Evolutionary conservation across 768 basidiomycete species (phyloP).

Genomic region (Strobilomyces confusus): DNA sequence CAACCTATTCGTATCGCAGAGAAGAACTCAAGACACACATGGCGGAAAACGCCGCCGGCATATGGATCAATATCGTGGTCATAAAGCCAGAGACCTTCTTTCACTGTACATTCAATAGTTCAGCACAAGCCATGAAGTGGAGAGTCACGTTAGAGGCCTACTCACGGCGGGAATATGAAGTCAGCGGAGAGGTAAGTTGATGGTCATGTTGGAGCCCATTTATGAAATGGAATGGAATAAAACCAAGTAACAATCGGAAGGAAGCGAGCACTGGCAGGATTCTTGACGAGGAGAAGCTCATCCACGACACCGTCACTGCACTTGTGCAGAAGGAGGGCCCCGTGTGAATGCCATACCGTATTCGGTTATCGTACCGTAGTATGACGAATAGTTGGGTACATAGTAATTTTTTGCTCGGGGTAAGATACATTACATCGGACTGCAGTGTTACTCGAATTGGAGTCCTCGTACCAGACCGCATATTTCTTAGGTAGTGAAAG

Average conservation of each 20-base stretch:
- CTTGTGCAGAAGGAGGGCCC: background rate
- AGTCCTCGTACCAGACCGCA: no score
- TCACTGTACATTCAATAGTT: slow-evolving; percentile 47
- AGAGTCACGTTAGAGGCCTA: slow-evolving; percentile 5
- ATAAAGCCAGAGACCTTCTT: slow-evolving; percentile 85
- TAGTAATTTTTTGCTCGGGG: no score
- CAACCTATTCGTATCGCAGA: background rate
- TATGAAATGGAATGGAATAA: slow-evolving; percentile 43
- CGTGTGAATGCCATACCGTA: background rate
- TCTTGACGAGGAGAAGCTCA: slow-evolving; percentile 10
- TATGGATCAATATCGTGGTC: slow-evolving; percentile 81
- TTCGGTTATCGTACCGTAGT: background rate
- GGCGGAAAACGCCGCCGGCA: slow-evolving; percentile 78
- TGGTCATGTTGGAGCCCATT: slow-evolving; percentile 58
- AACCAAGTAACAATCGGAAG: slow-evolving; percentile 50
- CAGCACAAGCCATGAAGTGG: slow-evolving; percentile 6
- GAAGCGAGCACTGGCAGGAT: slow-evolving; percentile 41
- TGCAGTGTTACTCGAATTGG: no score
- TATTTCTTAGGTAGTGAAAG: no score
- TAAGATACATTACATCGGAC: no score
- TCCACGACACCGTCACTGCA: background rate
- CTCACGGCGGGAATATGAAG: slow-evolving; percentile 74
- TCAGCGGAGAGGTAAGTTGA: slow-evolving; percentile 77
- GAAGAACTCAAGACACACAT: slow-evolving; percentile 49
- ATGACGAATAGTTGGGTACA: no score